Conservation (phyloP, 2,329 filamentous ascomycete species). For the Fusarium cicatricum region DNA sequence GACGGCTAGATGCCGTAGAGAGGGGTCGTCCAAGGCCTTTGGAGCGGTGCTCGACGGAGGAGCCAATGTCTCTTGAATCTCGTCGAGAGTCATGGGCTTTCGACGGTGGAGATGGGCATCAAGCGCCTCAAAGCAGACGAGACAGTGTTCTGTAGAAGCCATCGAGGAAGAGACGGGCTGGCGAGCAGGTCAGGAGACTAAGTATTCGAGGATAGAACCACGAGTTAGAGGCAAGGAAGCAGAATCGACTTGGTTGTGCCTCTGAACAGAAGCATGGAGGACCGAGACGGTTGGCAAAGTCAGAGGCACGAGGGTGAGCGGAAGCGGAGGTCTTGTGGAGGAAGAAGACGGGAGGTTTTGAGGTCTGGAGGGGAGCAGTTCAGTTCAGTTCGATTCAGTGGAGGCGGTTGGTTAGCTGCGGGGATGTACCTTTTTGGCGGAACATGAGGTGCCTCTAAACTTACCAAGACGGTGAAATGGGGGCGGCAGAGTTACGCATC, state of each 20-base stretch:
- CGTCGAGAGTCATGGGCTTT: conserved; percentile 69
- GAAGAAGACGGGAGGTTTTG: conserved; percentile 1
- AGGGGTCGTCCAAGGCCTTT: conserved; percentile 49
- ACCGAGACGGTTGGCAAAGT: neutral
- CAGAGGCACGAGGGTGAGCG: conserved; percentile 8
- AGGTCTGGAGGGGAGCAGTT: conserved; percentile 20
- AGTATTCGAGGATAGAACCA: conserved; percentile 14
- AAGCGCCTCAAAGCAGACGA: conserved; percentile 92
- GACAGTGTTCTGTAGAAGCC: conserved; percentile 86
- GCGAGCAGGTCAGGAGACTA: conserved; percentile 11
- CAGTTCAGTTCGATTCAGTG: conserved; percentile 10
- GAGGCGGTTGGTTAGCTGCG: conserved; percentile 14
- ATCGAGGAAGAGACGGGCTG: conserved; percentile 56
- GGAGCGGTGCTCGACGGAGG: conserved; percentile 44
- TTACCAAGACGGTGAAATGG: neutral
- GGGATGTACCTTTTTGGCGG: conserved; percentile 3
- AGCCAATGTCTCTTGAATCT: conserved; percentile 73
- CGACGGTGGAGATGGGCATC: conserved; percentile 77
- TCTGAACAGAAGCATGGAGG: conserved; percentile 24
- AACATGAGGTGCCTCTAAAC: neutral
- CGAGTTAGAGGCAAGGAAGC: conserved; percentile 15
- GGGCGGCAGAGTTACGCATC: conserved; percentile 2
- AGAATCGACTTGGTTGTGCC: conserved; percentile 13
- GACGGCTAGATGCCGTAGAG: conserved; percentile 52
- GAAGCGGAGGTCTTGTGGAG: neutral